A percentile compares a stretch with the other conserved stretches of the same genome.
phyloP scores from a whole-genome alignment of 805 yeast species.

The Lipomyces anomalus region DNA sequence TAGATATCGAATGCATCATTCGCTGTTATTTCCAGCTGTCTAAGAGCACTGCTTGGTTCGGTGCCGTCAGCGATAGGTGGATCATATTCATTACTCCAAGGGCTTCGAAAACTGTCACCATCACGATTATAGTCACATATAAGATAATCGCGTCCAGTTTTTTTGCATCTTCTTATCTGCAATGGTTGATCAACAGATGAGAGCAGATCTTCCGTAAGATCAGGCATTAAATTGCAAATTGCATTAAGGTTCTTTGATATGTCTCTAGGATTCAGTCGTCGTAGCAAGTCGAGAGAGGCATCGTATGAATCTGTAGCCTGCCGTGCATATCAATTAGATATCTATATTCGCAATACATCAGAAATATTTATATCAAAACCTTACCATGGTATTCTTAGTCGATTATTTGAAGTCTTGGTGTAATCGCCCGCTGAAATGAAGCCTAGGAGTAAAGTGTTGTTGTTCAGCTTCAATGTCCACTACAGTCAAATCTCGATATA shows the following conservation, averaged over 20 bases:
- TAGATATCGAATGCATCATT: constrained; percentile 90
- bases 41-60: constrained; percentile 57
- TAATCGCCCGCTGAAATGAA: background rate
- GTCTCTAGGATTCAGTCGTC: constrained; percentile 67
- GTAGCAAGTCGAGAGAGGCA: constrained; percentile 70
- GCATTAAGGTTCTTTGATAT: constrained; percentile 43
- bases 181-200: constrained; percentile 86
- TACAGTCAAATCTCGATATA: too few species aligned
- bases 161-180: constrained; percentile 44
- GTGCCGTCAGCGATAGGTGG: constrained; percentile 59
- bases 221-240: constrained; percentile 52
- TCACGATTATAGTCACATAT: constrained; percentile 95
- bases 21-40: constrained; percentile 72
- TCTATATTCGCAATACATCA: too few species aligned
- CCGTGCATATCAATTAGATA: too few species aligned
- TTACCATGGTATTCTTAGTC: too few species aligned
- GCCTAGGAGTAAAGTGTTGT: too few species aligned
- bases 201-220: constrained; percentile 78
- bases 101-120: constrained; percentile 86
- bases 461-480: too few species aligned
- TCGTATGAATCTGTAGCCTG: constrained; percentile 47
- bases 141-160: constrained; percentile 60
- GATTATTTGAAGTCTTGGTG: too few species aligned
- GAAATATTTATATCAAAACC: too few species aligned
- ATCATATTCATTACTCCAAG: constrained; percentile 76